Base-by-base conservation (phyloP, 2,329 filamentous ascomycete genomes). In the Sporothrix luriei region DNA sequence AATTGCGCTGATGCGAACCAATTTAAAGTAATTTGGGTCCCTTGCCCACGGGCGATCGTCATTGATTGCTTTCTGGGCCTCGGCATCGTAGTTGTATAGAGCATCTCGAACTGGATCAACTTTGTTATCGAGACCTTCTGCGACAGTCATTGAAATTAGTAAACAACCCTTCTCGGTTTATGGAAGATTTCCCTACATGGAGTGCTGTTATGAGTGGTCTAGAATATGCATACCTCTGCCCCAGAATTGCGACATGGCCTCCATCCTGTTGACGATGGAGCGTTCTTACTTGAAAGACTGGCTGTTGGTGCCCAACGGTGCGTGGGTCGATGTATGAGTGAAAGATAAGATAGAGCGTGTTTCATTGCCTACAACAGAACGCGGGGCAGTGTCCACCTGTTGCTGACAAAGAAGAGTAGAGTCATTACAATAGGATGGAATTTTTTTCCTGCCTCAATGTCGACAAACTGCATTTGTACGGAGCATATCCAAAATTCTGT, bases 1-100 rank as follows among this genome's bases (percentile, higher is more conserved):
- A 14, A 97, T 90, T 70, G 95, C 93, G 67, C 92, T 96, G 80
- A 99, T 94, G 76, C 94, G 92, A 61, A 98, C 93, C 68, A 91
- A 87, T 78, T 94, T 96, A 87, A 98, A 99, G 84, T 97, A 90
- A 79, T 93, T 86, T 0, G 91, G 90, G 77, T 97, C 89, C 61
- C 83, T 83, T 65, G 82, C 83, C 95, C 95, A 98, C 72, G 94
- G 93, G 68, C 86, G 86, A 26, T 85, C 82, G 13, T 85, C 81
- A 72, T 84, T 85, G 73, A 91, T 85, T 49, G 84, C 81, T 77
- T 90, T 91, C 76, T 95, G 90, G 55, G 87, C 86, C 2, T 83
- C 83, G 72, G 83, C 79, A 74, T 93, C 87, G 83, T 95, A 97
- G 76, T 87, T 85, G 84, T 97, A 99, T 75, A 99, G 92, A 59